Percentiles rank a stretch among this genome's conserved stretches.
phyloP scores from a whole-genome alignment of 768 basidiomycete genomes.

The Calocera cornea region DNA sequence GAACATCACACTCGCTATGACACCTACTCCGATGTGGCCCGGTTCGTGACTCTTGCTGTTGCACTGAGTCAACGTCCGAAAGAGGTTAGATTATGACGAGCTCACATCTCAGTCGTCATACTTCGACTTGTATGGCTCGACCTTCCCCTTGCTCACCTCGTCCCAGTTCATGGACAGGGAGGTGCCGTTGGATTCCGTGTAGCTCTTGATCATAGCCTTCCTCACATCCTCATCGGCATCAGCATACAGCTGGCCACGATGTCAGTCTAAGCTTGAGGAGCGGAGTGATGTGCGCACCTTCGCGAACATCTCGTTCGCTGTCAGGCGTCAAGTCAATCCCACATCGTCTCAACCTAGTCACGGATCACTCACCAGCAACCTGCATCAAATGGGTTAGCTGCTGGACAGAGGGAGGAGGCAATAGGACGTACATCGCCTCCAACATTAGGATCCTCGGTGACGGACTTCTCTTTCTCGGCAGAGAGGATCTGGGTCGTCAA shows the following conservation, averaged over 20 bases:
- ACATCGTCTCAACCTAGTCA: not conserved
- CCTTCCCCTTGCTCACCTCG: constrained; percentile 51
- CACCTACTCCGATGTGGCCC: too few species aligned
- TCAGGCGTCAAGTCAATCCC: not conserved
- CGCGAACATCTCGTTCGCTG: constrained; percentile 6
- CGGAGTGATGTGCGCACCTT: not conserved
- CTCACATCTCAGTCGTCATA: not conserved
- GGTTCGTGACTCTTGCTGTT: too few species aligned
- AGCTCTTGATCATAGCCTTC: constrained; percentile 97
- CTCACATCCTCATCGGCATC: constrained; percentile 86
- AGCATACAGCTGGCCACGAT: constrained; percentile 46
- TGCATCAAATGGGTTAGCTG: constrained; percentile 18
- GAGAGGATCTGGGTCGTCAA: constrained; percentile 55
- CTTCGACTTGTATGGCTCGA: constrained; percentile 5
- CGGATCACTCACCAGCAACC: not conserved
- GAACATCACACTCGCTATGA: not conserved
- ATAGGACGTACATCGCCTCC: constrained; percentile 51
- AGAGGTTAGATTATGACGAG: too few species aligned
- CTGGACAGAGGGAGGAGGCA: constrained; percentile 42
- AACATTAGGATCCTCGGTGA: constrained; percentile 73
- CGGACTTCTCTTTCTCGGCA: constrained; percentile 52
- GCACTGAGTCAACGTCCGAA: too few species aligned
- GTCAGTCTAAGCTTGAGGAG: constrained; percentile 9
- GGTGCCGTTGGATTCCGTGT: constrained; percentile 87
- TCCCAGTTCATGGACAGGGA: constrained; percentile 93